Conservation (phyloP, 495 filamentous ascomycete species). For the Aspergillus conjunctus region DNA sequence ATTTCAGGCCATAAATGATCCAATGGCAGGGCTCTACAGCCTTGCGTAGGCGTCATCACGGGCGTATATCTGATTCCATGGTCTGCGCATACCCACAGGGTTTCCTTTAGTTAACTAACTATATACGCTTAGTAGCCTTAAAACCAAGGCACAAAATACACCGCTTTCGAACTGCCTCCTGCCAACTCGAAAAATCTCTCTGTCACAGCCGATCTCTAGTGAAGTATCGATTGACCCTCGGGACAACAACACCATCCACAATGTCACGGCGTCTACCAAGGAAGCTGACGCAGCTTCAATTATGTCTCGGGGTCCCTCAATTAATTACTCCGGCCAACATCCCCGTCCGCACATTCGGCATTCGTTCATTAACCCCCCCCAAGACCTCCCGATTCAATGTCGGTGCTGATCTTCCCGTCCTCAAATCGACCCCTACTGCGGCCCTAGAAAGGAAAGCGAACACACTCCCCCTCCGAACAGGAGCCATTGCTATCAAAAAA, state of each 20-base stretch:
- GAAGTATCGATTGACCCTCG: neutral
- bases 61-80: too few relatives aligned
- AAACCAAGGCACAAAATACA: slow-evolving; percentile 10
- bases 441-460: slow-evolving; percentile 77
- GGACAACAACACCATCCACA: slow-evolving; percentile 18
- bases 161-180: slow-evolving; percentile 14
- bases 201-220: neutral
- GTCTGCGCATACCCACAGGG: too few relatives aligned
- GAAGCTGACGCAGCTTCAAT: slow-evolving; percentile 38
- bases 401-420: slow-evolving; percentile 50
- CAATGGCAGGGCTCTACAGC: too few relatives aligned
- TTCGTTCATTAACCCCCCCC: slow-evolving; percentile 53
- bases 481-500: slow-evolving; percentile 83
- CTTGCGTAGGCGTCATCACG: too few relatives aligned
- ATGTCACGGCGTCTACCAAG: slow-evolving; percentile 43
- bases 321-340: slow-evolving; percentile 22
- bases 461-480: slow-evolving; percentile 77
- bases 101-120: too few relatives aligned
- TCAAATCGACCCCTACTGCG: slow-evolving; percentile 72
- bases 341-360: slow-evolving; percentile 44
- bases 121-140: neutral
- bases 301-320: slow-evolving; percentile 25
- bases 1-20: too few relatives aligned
- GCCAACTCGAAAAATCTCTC: slow-evolving; percentile 27
- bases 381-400: slow-evolving; percentile 51